These are phyloP conservation scores for Staphylotrichum longicolle DNA, from an alignment of 495 filamentous ascomycete species.

Conservation along the genomic window DNA sequence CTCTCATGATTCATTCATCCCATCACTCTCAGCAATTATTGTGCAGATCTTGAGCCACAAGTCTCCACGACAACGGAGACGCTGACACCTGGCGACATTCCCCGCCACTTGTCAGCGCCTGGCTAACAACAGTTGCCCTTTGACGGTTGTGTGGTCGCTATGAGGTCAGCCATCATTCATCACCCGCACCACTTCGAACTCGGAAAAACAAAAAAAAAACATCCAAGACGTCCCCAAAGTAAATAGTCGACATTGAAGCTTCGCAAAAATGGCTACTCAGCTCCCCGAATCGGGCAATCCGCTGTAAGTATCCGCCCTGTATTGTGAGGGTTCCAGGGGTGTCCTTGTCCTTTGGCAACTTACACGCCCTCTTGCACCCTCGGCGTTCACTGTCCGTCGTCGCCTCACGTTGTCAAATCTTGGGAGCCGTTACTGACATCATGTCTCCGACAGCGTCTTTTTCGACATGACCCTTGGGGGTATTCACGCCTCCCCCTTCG, in stretches of 20 bases:
- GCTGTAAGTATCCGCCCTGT: conserved; percentile 43
- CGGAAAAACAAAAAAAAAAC: neutral
- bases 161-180: neutral
- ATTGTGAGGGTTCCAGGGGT: neutral
- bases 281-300: conserved; percentile 55
- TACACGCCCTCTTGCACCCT: neutral
- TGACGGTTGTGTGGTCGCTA: no score
- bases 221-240: no score
- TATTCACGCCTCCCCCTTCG: conserved; percentile 37
- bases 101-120: no score
- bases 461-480: conserved; percentile 92
- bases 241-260: no score
- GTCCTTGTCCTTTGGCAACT: conserved; percentile 2
- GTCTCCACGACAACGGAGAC: no score
- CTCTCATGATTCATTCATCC: no score
- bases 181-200: neutral
- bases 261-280: conserved; percentile 46
- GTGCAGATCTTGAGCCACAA: no score
- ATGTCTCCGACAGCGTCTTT: conserved; percentile 59
- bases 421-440: neutral
- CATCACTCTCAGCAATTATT: no score
- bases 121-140: no score
- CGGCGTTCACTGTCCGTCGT: neutral
- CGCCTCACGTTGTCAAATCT: neutral
- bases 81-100: no score